Evolutionary conservation across 202 grass and related monocot species (phyloP), one percentile per base, ranked within the genome.

Genomic region (Carex arenaria): DNA sequence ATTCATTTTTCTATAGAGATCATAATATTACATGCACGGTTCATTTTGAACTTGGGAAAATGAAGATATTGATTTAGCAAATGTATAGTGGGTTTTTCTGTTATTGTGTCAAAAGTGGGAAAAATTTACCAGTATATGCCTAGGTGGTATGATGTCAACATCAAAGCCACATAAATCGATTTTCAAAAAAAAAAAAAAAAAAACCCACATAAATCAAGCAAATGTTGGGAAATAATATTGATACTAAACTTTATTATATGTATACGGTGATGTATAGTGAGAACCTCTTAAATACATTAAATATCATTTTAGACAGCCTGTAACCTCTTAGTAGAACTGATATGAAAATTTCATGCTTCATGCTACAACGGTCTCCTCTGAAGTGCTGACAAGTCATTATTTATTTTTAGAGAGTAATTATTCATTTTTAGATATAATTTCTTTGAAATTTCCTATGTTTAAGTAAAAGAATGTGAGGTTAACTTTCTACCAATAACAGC

Each of bases 391-490:
- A 52, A 11, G 26, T 34, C 51, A 72, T 72, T 38, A 78, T 59
- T n/a, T 38, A 59, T 38, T 38, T 78, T 78, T 78, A 78, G 73
- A 4, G 26, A 77, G 73, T 11, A 59, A 36, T 70, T 70, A 38
- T 10, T 68, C 42, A 68, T 68, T 68, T 68, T 68, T 68, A 68
- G 66, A n/a, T 34, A 42, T n/a, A 42, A 14, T 1, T 55, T 3
- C 60, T 1, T 40, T 40, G 5, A 31, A 76, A 9, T 59, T 60
- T 59, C 73, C 73, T 78, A 78, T 78, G 73, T 78, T 76, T 78
- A 78, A 59, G 73, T 60, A 57, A 36, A 77, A 17, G 3, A 75
- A 75, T 54, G 72, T 17, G 31, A 31, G 72, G 72, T 31, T 49
- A 49, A 49, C 11, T 75, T 20, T 72, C 20, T 10, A 40, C 19